Conservation (phyloP, 495 filamentous ascomycete species). For the Paragyromitra xinjiangensis region DNA sequence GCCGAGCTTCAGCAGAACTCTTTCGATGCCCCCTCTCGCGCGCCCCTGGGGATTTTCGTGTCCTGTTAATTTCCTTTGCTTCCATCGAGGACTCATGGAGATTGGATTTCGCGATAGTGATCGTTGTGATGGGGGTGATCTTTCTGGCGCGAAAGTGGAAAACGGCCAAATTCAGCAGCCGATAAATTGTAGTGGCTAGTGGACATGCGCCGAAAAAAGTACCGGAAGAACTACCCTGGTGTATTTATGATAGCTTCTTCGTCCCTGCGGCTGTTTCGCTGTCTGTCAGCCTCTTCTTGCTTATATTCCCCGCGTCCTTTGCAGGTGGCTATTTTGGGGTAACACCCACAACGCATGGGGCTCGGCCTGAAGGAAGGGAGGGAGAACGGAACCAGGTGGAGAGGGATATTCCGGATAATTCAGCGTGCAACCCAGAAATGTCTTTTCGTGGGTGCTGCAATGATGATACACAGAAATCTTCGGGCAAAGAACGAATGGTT, state of each 20-base stretch:
- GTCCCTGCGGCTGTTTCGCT: slow-evolving; percentile 26
- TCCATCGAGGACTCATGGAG: slow-evolving; percentile 58
- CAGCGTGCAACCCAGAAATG: neutral
- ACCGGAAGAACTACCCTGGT: slow-evolving; percentile 21
- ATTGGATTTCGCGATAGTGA: slow-evolving; percentile 40
- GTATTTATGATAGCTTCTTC: slow-evolving; percentile 9
- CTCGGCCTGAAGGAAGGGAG: slow-evolving; percentile 8
- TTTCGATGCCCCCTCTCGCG: slow-evolving; percentile 33
- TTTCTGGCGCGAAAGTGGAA: slow-evolving; percentile 25
- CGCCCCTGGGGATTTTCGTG: slow-evolving; percentile 50
- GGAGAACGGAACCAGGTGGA: slow-evolving; percentile 12
- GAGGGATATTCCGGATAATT: slow-evolving; percentile 41
- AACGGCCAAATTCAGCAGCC: slow-evolving; percentile 34
- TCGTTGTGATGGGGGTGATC: slow-evolving; percentile 45
- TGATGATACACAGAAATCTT: slow-evolving; percentile 17
- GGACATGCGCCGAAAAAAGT: slow-evolving; percentile 24
- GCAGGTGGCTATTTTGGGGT: slow-evolving; percentile 10
- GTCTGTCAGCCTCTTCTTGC: slow-evolving; percentile 35
- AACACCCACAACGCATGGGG: slow-evolving; percentile 20
- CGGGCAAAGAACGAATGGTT: neutral
- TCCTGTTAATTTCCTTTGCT: slow-evolving; percentile 55
- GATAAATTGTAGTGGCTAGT: slow-evolving; percentile 35
- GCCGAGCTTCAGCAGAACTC: slow-evolving; percentile 39
- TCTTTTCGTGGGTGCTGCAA: slow-evolving; percentile 9
- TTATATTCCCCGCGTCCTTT: slow-evolving; percentile 41